A percentile compares a stretch with the other conserved stretches of the same genome.
Conservation (phyloP, 192 early-diverging fungal species). For the Coemansia sp. region DNA sequence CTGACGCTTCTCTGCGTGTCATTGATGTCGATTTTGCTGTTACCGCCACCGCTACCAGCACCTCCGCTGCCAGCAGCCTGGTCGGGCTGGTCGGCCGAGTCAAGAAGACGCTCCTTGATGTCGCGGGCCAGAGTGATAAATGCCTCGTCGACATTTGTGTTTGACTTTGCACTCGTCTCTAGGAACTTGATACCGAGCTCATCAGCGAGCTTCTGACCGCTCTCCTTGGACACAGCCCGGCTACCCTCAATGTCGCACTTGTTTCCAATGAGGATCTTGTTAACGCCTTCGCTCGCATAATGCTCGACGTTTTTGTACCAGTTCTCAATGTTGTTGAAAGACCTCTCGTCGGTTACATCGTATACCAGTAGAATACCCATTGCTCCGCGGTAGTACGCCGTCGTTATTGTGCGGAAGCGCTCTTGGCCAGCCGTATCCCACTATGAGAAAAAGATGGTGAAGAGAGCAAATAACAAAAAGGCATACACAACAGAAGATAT, state of each 20-base stretch:
- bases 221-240: slow-evolving; percentile 91
- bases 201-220: slow-evolving; percentile 92
- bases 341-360: slow-evolving; percentile 98
- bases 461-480: background rate
- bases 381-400: slow-evolving; percentile 99
- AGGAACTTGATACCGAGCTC: slow-evolving; percentile 95
- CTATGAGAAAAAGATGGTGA: slow-evolving; percentile 14
- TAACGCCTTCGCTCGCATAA: slow-evolving; percentile 97
- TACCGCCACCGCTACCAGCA: slow-evolving; percentile 20
- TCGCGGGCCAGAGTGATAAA: slow-evolving; percentile 96
- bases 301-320: slow-evolving; percentile 99
- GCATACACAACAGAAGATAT: background rate
- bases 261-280: slow-evolving; percentile 99
- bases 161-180: slow-evolving; percentile 98
- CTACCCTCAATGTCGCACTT: slow-evolving; percentile 94
- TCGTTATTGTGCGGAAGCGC: slow-evolving; percentile 98
- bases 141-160: slow-evolving; percentile 96
- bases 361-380: slow-evolving; percentile 99
- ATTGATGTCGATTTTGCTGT: slow-evolving; percentile 42
- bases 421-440: slow-evolving; percentile 99
- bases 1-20: slow-evolving; percentile 38
- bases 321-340: slow-evolving; percentile 98
- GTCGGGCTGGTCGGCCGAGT: slow-evolving; percentile 62
- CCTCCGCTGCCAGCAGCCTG: slow-evolving; percentile 23
- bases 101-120: slow-evolving; percentile 98